Evolutionary conservation across 176 grass and related monocot genomes (phyloP), one percentile per base, ranked within the genome.

Genomic region (Carex kokanica): DNA sequence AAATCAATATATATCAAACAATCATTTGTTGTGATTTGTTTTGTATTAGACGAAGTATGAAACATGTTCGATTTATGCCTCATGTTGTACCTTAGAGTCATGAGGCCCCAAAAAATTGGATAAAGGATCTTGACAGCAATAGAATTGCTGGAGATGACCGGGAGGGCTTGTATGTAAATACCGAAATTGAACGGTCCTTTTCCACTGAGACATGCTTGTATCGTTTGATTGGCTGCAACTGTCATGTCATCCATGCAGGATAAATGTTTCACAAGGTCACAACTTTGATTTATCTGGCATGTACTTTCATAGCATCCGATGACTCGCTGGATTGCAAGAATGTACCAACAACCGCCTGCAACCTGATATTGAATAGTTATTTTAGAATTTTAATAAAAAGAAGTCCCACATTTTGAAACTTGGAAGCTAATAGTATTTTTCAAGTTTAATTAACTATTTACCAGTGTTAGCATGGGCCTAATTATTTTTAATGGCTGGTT

Each of bases 21-120:
- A 34, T 17, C 7, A 10, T 58, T 47, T 11, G 0, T n/a, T 69
- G n/a, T 49, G 43, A 74, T 74, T 25, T 74, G 40, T 47, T 73
- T 69, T 69, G 3, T 2, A 18, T 59, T 49, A 11, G 45, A 49
- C 45, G 18, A 69, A 64, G 12, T 13, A 82, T 83, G 29, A 73
- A 73, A 54, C 2, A 58, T 74, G 31, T 64, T 34, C 5, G 45
- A 32, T 83, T 25, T 87, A 56, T 47, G 1, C 15, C 38, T 53
- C 8, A 27, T 72, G 53, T 43, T 55, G 83, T 93, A 98, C 96
- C 96, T 98, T 65, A 98, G 93, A 57, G 92, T 91, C 91, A 98
- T 98, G 16, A 98, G 96, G 53, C 96, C 96, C 96, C 96, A 98
- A 55, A 98, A 98, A 87, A 98, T 95, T 36, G 96, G 96, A 64